These are phyloP conservation scores for Cladorrhinum sp. DNA, from an alignment of 2,329 filamentous ascomycete genomes.

Conservation along the genomic window DNA sequence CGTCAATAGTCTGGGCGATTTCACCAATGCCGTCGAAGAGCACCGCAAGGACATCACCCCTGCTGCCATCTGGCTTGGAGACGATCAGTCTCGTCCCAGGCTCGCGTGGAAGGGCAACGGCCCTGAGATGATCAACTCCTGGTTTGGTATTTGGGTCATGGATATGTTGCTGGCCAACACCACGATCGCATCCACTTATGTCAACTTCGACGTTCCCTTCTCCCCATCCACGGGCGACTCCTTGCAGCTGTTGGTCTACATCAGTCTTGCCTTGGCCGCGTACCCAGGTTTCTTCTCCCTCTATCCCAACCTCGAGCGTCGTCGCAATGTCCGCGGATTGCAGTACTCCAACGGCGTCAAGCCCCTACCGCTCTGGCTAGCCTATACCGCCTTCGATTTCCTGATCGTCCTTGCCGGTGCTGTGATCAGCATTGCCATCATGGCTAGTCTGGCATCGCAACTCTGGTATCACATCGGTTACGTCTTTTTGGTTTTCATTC, in stretches of 20 bases:
- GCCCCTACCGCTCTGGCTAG: slow-evolving; percentile 77
- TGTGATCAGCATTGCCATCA: slow-evolving; percentile 65
- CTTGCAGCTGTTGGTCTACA: slow-evolving; percentile 77
- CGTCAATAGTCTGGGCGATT: slow-evolving; percentile 64
- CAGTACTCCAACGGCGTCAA: slow-evolving; percentile 91
- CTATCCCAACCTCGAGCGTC: slow-evolving; percentile 81
- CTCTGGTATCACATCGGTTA: slow-evolving; percentile 79
- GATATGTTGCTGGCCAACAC: slow-evolving; percentile 65
- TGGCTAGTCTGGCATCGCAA: slow-evolving; percentile 54
- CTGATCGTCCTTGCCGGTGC: slow-evolving; percentile 65
- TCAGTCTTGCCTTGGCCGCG: slow-evolving; percentile 71
- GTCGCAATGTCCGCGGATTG: slow-evolving; percentile 74
- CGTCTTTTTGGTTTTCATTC: slow-evolving; percentile 73
- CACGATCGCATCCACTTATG: slow-evolving; percentile 68
- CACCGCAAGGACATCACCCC: slow-evolving; percentile 68
- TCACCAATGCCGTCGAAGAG: slow-evolving; percentile 61
- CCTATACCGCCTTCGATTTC: slow-evolving; percentile 80
- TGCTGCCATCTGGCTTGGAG: slow-evolving; percentile 75
- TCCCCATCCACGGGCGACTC: slow-evolving; percentile 66
- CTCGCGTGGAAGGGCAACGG: slow-evolving; percentile 69
- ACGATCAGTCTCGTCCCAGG: slow-evolving; percentile 56
- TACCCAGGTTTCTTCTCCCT: slow-evolving; percentile 85
- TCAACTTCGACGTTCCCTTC: slow-evolving; percentile 73
- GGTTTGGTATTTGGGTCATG: slow-evolving; percentile 64
- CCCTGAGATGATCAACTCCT: slow-evolving; percentile 50